Conservation (phyloP, 2,329 filamentous ascomycete genomes). For the Fusarium begoniae region DNA sequence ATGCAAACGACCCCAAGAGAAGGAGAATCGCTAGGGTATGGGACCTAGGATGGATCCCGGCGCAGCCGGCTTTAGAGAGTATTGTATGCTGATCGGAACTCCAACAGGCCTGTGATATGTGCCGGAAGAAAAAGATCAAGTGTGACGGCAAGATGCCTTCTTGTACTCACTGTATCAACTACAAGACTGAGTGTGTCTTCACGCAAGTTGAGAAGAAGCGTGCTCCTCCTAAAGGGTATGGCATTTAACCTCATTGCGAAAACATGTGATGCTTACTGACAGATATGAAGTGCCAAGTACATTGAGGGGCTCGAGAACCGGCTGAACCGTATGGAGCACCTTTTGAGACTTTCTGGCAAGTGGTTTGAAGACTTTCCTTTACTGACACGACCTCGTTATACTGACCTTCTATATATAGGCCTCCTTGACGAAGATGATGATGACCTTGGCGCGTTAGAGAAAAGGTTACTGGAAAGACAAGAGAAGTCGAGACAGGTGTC, state of each 20-base stretch:
- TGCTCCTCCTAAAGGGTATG: conserved; percentile 93
- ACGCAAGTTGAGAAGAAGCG: conserved; percentile 99
- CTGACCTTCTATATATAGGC: conserved; percentile 55
- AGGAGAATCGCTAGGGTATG: conserved; percentile 87
- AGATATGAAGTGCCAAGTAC: conserved; percentile 80
- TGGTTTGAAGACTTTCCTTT: neutral
- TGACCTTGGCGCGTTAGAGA: conserved; percentile 88
- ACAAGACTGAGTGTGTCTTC: conserved; percentile 97
- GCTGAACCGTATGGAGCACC: conserved; percentile 92
- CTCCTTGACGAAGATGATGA: conserved; percentile 87
- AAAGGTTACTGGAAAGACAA: conserved; percentile 69
- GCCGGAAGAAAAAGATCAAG: conserved; percentile 96
- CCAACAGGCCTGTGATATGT: conserved; percentile 89
- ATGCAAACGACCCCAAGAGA: conserved; percentile 84
- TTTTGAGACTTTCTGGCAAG: conserved; percentile 82
- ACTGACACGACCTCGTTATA: neutral
- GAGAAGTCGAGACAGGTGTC: conserved; percentile 61
- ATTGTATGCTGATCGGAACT: conserved; percentile 23
- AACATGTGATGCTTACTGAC: conserved; percentile 30
- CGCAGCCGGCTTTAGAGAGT: neutral
- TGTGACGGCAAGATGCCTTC: conserved; percentile 96
- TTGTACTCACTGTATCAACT: conserved; percentile 96
- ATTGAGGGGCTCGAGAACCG: conserved; percentile 97
- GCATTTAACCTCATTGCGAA: neutral
- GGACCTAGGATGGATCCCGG: neutral